Evolutionary conservation across 805 yeast species (phyloP).

Genomic region (Osmozyma mogii): DNA sequence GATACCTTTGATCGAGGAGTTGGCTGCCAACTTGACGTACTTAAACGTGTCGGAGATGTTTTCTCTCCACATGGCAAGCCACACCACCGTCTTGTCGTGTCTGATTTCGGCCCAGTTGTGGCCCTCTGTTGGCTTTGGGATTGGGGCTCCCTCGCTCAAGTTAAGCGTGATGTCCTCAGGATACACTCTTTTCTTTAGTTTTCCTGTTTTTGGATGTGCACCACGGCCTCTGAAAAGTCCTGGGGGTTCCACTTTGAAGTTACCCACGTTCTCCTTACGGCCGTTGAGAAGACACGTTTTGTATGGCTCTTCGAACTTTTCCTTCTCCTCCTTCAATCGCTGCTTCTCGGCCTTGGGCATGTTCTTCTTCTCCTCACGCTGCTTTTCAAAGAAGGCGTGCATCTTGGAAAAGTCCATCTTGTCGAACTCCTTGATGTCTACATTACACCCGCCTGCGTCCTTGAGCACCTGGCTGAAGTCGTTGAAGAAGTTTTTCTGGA

Average conservation of each 20-base stretch:
- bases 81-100: conserved; percentile 84
- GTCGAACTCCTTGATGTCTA: conserved; percentile 42
- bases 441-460: conserved; percentile 58
- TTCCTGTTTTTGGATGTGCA: conserved; percentile 94
- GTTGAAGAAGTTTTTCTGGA: conserved; percentile 77
- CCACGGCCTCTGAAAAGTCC: conserved; percentile 95
- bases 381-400: conserved; percentile 58
- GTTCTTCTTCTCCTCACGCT: conserved; percentile 65
- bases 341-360: conserved; percentile 72
- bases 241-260: conserved; percentile 93
- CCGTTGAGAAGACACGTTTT: conserved; percentile 80
- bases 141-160: conserved; percentile 58
- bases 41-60: conserved; percentile 77
- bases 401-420: conserved; percentile 76
- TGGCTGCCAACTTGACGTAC: conserved; percentile 87
- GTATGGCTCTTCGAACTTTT: conserved; percentile 68
- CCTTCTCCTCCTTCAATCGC: conserved; percentile 61
- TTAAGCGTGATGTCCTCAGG: conserved; percentile 90
- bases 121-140: conserved; percentile 82
- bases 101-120: conserved; percentile 85
- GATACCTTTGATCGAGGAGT: conserved; percentile 83
- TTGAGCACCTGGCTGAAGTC: conserved; percentile 67
- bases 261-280: conserved; percentile 85
- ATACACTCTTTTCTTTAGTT: conserved; percentile 71
- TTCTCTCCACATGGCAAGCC: conserved; percentile 98